Evolutionary conservation across 768 basidiomycete species (phyloP).

Genomic region (Goffeauzyma gilvescens): DNA sequence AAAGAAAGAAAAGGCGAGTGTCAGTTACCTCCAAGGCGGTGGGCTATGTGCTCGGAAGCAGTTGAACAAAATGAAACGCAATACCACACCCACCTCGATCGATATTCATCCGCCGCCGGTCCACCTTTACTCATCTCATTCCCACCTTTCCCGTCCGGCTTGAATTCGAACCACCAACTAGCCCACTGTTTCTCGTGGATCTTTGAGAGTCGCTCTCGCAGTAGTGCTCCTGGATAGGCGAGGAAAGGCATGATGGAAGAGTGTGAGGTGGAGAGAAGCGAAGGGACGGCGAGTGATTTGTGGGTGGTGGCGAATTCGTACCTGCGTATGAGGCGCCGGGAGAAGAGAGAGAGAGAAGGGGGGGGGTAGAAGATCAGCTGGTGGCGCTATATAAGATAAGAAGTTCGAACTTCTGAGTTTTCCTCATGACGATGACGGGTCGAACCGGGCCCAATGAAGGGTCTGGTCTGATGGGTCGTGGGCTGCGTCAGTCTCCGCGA

Average conservation of each 20-base stretch:
- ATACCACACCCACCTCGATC: neutral
- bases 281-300: slow-evolving; percentile 3
- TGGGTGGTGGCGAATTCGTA: slow-evolving; percentile 4
- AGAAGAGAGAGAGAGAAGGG: neutral
- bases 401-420: no score
- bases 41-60: no score
- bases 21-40: no score
- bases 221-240: neutral
- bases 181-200: neutral
- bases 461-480: no score
- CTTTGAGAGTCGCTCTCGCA: neutral
- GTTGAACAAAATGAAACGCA: neutral
- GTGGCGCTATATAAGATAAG: no score
- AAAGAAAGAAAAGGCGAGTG: no score
- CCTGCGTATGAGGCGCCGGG: slow-evolving; percentile 1
- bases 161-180: slow-evolving; percentile 2
- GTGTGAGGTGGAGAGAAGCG: slow-evolving; percentile 1
- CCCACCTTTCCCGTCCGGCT: neutral
- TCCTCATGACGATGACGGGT: no score
- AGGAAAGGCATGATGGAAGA: slow-evolving; percentile 6
- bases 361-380: no score
- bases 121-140: neutral
- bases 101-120: neutral
- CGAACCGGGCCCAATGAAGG: no score
- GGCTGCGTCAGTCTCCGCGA: no score